A percentile compares a stretch with the other conserved stretches of the same genome.
Evolutionary conservation across 2,329 filamentous ascomycete species (phyloP).

Genomic region (Hymenoscyphus scutula): DNA sequence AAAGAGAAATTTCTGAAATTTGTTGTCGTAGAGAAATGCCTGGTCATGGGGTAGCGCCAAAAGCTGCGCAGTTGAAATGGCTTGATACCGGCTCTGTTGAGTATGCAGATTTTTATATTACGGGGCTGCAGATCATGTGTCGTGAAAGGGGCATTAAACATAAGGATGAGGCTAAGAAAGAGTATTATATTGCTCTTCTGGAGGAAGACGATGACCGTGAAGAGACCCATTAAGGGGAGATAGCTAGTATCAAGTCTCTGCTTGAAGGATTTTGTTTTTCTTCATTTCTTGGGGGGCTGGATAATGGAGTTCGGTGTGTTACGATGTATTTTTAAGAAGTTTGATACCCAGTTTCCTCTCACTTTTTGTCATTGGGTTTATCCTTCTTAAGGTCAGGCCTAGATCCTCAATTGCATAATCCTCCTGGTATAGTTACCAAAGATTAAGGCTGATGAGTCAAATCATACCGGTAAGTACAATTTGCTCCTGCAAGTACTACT

Average conservation of each 20-base stretch:
- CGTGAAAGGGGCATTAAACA: slow-evolving; percentile 10
- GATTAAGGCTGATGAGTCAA: too few species aligned
- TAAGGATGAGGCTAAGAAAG: slow-evolving; percentile 19
- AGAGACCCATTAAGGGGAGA: background rate
- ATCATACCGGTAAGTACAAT: too few species aligned
- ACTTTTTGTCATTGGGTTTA: too few species aligned
- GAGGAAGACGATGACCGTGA: slow-evolving; percentile 18
- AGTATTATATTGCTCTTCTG: slow-evolving; percentile 15
- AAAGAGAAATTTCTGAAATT: slow-evolving; percentile 19
- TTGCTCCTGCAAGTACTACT: too few species aligned
- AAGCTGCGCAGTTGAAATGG: slow-evolving; percentile 25
- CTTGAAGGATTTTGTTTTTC: background rate
- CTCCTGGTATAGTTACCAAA: too few species aligned
- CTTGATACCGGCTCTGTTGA: slow-evolving; percentile 23
- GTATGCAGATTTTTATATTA: slow-evolving; percentile 23
- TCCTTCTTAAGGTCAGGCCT: too few species aligned
- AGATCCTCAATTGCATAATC: too few species aligned
- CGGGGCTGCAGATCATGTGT: slow-evolving; percentile 15
- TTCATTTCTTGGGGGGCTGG: background rate
- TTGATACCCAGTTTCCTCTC: too few species aligned
- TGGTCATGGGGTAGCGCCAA: slow-evolving; percentile 14
- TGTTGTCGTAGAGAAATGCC: slow-evolving; percentile 19
- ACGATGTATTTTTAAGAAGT: too few species aligned
- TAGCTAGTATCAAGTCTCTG: background rate
- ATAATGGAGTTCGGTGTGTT: too few species aligned